Base-by-base conservation (phyloP, 306 rosid species). In the Benincasa hispida region DNA sequence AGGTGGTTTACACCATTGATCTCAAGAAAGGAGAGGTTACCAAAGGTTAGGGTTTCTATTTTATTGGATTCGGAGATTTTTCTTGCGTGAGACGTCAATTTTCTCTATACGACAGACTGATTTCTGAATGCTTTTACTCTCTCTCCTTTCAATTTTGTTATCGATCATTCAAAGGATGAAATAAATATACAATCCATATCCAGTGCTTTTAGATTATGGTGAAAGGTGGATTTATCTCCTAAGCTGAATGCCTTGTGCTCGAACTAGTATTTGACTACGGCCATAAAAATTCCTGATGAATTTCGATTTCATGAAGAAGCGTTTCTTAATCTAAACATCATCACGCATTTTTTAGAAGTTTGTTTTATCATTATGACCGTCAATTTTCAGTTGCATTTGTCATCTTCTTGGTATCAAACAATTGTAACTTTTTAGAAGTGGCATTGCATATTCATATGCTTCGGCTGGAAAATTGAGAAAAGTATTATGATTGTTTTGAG, bases 21-120 rank as follows among this genome's bases (percentile, higher is more conserved):
- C 92, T 92, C 81, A 94, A 94, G 96, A 89, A 89, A 75, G 96
- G 96, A 73, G 86, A 87, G 60, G 95, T 94, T 67, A 77, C 48
- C 77, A 89, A 89, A 92, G 99, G 98, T 91, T 82, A 8, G 88
- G 78, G 37, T 48, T 77, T 19, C 18, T 3, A 4, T 5, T 50
- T 25, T 17, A 10, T 22, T 53, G 21, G 70, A 25, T 27, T 50
- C 9, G 21, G 45, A 10, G 14, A 5, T 25, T 53, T 14, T 32
- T n/a, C 60, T 73, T 4, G 77, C 1, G 32, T 27, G 3, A 60
- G 67, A 27, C 18, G 17, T 59, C 66, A 14, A 0, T 59, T 60
- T 32, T 2, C 35, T 32, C 35, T 5, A 32, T 5, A 2, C 35
- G 35, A 32, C 5, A 32, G 32, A 22, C 35, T 5, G 48, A 35